These are phyloP conservation scores for Podosphaera leucotricha DNA, from an alignment of 2,329 filamentous ascomycete species.

Conservation along the genomic window DNA sequence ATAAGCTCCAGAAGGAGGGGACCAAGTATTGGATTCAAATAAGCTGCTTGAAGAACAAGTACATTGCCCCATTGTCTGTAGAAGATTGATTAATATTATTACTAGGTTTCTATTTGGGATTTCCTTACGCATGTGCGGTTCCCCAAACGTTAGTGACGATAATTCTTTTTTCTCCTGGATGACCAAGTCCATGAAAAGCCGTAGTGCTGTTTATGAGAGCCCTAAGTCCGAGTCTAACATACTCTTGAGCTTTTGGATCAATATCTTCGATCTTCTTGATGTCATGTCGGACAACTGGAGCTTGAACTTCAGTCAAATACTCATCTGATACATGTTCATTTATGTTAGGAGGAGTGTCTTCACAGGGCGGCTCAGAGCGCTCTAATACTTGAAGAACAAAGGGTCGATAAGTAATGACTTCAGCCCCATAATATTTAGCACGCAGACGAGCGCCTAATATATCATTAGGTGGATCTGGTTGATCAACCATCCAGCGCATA, in stretches of 20 bases:
- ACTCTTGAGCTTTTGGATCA: slow-evolving; percentile 24
- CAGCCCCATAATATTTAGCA: slow-evolving; percentile 84
- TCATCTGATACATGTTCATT: slow-evolving; percentile 6
- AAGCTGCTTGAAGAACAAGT: slow-evolving; percentile 67
- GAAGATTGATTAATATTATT: slow-evolving; percentile 8
- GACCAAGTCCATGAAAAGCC: slow-evolving; percentile 43
- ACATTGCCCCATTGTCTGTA: slow-evolving; percentile 88
- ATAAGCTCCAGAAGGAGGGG: slow-evolving; percentile 34
- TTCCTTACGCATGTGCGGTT: slow-evolving; percentile 77
- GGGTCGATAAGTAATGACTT: slow-evolving; percentile 71
- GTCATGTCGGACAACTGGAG: slow-evolving; percentile 18
- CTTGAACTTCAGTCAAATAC: slow-evolving; percentile 9
- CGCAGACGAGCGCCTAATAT: slow-evolving; percentile 67
- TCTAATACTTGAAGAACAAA: slow-evolving; percentile 35
- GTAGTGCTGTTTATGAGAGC: slow-evolving; percentile 67
- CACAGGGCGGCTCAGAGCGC: slow-evolving; percentile 7
- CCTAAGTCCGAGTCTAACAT: slow-evolving; percentile 27
- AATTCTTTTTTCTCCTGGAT: slow-evolving; percentile 31
- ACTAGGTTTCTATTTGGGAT: neutral
- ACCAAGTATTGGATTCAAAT: slow-evolving; percentile 37
- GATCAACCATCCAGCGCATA: slow-evolving; percentile 25
- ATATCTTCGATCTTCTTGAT: slow-evolving; percentile 17
- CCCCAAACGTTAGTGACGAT: slow-evolving; percentile 94
- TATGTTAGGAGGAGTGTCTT: slow-evolving; percentile 4
- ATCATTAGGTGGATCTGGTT: slow-evolving; percentile 35